phyloP scores from a whole-genome alignment of 2,329 filamentous ascomycete species.

The Nemania sp. region DNA sequence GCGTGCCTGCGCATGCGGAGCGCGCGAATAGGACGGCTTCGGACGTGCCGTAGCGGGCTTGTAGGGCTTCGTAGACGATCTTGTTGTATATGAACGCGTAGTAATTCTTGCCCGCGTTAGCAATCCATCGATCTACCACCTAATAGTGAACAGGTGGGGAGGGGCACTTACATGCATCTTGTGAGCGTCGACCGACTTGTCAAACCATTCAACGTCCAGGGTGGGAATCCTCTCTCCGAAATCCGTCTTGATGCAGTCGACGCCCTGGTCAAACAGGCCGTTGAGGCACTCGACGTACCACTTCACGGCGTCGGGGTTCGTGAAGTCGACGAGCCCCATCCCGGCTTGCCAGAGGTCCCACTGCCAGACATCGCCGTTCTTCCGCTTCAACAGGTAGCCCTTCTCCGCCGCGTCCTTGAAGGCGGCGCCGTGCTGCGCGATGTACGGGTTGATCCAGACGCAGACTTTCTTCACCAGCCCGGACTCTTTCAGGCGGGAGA shows the following conservation, averaged over 20 bases:
- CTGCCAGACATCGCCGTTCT: constrained; percentile 72
- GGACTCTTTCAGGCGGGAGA: constrained; percentile 64
- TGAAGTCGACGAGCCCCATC: constrained; percentile 75
- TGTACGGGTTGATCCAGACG: constrained; percentile 78
- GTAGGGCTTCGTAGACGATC: constrained; percentile 67
- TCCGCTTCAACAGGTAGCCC: constrained; percentile 70
- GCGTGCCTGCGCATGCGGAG: constrained; percentile 67
- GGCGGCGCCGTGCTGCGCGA: constrained; percentile 68
- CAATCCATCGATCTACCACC: neutral
- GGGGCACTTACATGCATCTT: constrained; percentile 62
- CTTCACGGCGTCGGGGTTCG: constrained; percentile 66
- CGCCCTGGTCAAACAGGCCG: constrained; percentile 67
- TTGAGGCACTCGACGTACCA: constrained; percentile 68
- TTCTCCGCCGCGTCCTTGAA: constrained; percentile 67
- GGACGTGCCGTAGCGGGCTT: constrained; percentile 52
- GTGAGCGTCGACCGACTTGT: constrained; percentile 59
- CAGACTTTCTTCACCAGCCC: constrained; percentile 67
- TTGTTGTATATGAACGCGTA: constrained; percentile 76
- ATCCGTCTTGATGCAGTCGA: constrained; percentile 76
- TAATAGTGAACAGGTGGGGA: neutral
- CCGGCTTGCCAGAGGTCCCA: constrained; percentile 79
- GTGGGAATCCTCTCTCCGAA: constrained; percentile 74
- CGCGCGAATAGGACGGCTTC: constrained; percentile 69
- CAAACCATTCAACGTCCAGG: constrained; percentile 66
- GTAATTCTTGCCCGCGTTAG: constrained; percentile 58